phyloP scores from a whole-genome alignment of 2,329 filamentous ascomycete species.

The Penicillium sp. region DNA sequence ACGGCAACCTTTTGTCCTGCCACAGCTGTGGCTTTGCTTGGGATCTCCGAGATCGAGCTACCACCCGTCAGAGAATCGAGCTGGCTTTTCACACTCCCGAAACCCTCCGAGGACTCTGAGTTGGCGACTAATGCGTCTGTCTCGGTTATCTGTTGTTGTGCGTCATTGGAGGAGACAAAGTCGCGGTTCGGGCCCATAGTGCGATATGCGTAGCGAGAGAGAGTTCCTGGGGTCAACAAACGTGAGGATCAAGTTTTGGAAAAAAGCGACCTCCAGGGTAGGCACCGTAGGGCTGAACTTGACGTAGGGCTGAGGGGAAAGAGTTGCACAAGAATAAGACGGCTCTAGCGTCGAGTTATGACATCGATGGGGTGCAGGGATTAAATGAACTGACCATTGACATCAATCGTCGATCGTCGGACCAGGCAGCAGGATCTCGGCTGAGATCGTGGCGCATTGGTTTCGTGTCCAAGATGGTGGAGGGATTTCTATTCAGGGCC shows the following conservation, averaged over 20 bases:
- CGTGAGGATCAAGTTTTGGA: not conserved
- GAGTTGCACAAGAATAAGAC: not conserved
- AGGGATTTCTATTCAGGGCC: not conserved
- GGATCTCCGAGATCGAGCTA: conserved; percentile 8
- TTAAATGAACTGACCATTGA: not conserved
- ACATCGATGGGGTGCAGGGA: conserved; percentile 5
- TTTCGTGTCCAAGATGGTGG: conserved; percentile 4
- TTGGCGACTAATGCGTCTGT: not conserved
- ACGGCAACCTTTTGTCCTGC: conserved; percentile 5
- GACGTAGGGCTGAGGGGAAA: conserved; percentile 20
- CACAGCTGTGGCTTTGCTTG: conserved; percentile 4
- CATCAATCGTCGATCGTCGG: not conserved
- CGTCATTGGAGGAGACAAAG: conserved; percentile 1
- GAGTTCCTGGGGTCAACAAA: not conserved
- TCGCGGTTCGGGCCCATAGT: conserved; percentile 7
- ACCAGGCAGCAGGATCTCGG: conserved; percentile 10
- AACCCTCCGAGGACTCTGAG: not conserved
- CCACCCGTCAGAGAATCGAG: conserved; percentile 6
- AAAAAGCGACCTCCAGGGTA: not conserved
- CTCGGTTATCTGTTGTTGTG: not conserved
- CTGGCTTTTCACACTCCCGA: conserved; percentile 7
- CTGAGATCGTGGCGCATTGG: conserved; percentile 12
- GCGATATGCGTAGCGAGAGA: not conserved
- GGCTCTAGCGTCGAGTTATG: conserved; percentile 4
- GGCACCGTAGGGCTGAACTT: conserved; percentile 19